phyloP scores from a whole-genome alignment of 2,329 filamentous ascomycete genomes.

The Myrmaecium sp. region DNA sequence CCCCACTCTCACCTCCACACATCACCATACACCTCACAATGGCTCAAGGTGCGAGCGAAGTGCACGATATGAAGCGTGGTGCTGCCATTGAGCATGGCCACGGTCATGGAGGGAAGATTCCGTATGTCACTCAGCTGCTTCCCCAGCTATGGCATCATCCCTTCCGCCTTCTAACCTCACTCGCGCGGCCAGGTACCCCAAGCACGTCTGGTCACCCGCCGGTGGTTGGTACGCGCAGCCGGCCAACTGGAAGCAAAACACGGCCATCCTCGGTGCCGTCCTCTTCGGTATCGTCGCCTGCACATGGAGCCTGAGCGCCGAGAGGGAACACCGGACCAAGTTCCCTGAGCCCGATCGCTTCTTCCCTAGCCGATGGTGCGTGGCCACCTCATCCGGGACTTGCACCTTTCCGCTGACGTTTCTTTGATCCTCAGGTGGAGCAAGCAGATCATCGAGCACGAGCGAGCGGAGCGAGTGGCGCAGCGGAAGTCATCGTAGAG shows the following conservation, averaged over 20 bases:
- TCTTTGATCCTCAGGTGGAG: slow-evolving; percentile 39
- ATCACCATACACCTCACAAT: too few species aligned
- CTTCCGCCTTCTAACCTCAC: slow-evolving; percentile 7
- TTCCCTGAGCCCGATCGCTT: slow-evolving; percentile 65
- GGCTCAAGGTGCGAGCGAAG: too few species aligned
- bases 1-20: too few species aligned
- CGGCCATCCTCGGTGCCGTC: slow-evolving; percentile 52
- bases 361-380: slow-evolving; percentile 72
- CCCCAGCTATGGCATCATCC: slow-evolving; percentile 5
- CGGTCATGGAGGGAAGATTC: slow-evolving; percentile 48
- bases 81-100: slow-evolving; percentile 1
- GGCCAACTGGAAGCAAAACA: slow-evolving; percentile 89
- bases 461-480: slow-evolving; percentile 32
- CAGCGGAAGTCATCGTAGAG: slow-evolving; percentile 16
- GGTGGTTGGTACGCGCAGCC: slow-evolving; percentile 97
- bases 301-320: slow-evolving; percentile 56
- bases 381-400: slow-evolving; percentile 10
- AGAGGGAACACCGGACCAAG: slow-evolving; percentile 53
- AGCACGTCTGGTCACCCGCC: slow-evolving; percentile 97
- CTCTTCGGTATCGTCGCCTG: slow-evolving; percentile 51
- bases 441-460: slow-evolving; percentile 53
- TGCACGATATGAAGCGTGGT: slow-evolving; percentile 1
- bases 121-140: slow-evolving; percentile 26
- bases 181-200: slow-evolving; percentile 56
- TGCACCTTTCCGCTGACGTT: neutral